Percentiles rank a stretch among this genome's conserved stretches.
phyloP scores from a whole-genome alignment of 2,329 filamentous ascomycete genomes.

The Nannizziopsis barbatae region DNA sequence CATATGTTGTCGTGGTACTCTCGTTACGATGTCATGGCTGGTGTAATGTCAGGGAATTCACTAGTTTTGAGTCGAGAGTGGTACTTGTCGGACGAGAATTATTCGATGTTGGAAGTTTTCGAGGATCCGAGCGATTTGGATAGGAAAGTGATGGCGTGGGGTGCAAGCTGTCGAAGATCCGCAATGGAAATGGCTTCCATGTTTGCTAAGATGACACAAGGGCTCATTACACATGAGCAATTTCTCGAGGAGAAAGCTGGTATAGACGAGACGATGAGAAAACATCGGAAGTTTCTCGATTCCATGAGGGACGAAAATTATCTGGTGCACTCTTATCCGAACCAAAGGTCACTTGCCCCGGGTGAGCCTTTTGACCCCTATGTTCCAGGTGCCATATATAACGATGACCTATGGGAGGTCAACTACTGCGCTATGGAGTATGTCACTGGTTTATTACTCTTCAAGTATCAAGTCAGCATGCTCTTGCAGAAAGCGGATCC shows the following conservation, averaged over 20 bases:
- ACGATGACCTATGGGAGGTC: constrained; percentile 58
- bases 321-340: constrained; percentile 53
- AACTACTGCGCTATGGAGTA: constrained; percentile 69
- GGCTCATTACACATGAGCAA: constrained; percentile 52
- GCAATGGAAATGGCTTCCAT: constrained; percentile 71
- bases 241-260: constrained; percentile 53
- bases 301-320: constrained; percentile 51
- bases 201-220: constrained; percentile 56
- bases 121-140: constrained; percentile 51
- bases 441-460: constrained; percentile 69
- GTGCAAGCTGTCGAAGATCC: constrained; percentile 57
- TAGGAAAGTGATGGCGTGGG: constrained; percentile 56
- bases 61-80: constrained; percentile 65
- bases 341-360: constrained; percentile 42
- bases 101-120: constrained; percentile 49
- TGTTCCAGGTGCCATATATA: constrained; percentile 56
- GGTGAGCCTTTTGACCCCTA: constrained; percentile 67
- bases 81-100: constrained; percentile 57
- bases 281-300: constrained; percentile 45
- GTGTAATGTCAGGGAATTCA: constrained; percentile 68
- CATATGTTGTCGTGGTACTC: constrained; percentile 80
- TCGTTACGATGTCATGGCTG: constrained; percentile 75
- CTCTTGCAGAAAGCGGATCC: constrained; percentile 42
- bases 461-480: constrained; percentile 58
- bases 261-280: constrained; percentile 37